phyloP scores from a whole-genome alignment of 2,329 filamentous ascomycete species.

The Aspergillus phoenicis region DNA sequence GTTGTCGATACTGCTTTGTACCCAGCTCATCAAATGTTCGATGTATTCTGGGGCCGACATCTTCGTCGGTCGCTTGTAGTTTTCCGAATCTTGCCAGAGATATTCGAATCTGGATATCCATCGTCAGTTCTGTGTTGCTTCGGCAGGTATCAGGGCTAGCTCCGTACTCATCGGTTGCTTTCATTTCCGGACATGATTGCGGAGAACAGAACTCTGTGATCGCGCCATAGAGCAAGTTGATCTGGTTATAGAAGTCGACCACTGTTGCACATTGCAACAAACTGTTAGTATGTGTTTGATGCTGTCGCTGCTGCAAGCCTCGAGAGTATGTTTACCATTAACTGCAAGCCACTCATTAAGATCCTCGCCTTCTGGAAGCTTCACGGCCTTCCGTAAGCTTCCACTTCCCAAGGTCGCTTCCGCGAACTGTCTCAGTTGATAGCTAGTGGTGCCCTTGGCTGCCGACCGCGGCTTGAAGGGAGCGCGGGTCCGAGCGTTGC shows the following conservation, averaged over 20 bases:
- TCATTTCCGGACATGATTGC: conserved; percentile 97
- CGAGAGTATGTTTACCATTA: conserved; percentile 69
- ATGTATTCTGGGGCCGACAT: conserved; percentile 98
- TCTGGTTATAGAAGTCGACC: conserved; percentile 99
- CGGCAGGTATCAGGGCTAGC: background rate
- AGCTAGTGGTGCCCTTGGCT: conserved; percentile 83
- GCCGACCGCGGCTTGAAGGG: conserved; percentile 87
- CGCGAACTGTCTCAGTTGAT: conserved; percentile 96
- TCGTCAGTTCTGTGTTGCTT: conserved; percentile 15
- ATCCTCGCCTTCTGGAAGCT: conserved; percentile 94
- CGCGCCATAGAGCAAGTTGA: conserved; percentile 96
- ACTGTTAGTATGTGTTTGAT: background rate
- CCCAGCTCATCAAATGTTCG: conserved; percentile 96
- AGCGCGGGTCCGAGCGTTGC: conserved; percentile 83
- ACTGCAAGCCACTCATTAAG: conserved; percentile 98
- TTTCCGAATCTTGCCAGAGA: conserved; percentile 94
- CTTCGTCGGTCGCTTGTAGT: conserved; percentile 94
- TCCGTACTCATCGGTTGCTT: conserved; percentile 93
- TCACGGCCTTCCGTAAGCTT: conserved; percentile 92
- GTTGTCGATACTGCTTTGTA: conserved; percentile 93
- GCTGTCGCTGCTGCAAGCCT: background rate
- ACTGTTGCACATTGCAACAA: conserved; percentile 55
- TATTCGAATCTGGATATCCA: conserved; percentile 77
- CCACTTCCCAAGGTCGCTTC: conserved; percentile 95
- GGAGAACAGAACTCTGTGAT: conserved; percentile 99